phyloP scores from a whole-genome alignment of 495 filamentous ascomycete genomes.

The Penicillium alfredii region DNA sequence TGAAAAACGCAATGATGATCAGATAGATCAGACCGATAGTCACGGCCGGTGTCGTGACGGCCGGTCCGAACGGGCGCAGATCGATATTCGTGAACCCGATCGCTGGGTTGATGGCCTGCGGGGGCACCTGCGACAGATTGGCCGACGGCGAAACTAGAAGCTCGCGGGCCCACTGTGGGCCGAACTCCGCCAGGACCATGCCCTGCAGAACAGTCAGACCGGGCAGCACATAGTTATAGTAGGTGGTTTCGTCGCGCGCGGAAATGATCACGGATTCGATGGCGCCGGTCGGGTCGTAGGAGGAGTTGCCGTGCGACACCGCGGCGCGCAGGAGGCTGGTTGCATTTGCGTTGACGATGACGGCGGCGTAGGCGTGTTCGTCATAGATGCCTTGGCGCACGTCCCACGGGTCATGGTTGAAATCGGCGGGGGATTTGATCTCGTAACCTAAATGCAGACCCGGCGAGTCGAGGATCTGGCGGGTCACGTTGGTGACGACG shows the following conservation, averaged over 20 bases:
- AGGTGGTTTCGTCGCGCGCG: conserved; percentile 53
- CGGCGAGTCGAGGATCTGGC: conserved; percentile 28
- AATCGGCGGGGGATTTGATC: conserved; percentile 45
- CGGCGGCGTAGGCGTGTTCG: conserved; percentile 55
- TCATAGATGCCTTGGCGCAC: conserved; percentile 59
- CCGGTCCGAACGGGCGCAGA: conserved; percentile 56
- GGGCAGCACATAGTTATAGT: conserved; percentile 49
- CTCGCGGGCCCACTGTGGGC: conserved; percentile 42
- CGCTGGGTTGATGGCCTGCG: conserved; percentile 58
- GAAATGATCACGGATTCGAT: conserved; percentile 55
- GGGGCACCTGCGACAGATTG: conserved; percentile 21
- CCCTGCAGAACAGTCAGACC: conserved; percentile 40
- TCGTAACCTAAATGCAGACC: conserved; percentile 43
- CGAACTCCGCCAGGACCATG: conserved; percentile 43
- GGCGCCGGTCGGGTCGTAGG: conserved; percentile 58
- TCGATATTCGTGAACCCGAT: conserved; percentile 57
- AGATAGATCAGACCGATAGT: conserved; percentile 66
- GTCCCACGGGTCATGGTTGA: conserved; percentile 50
- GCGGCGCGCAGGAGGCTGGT: conserved; percentile 55
- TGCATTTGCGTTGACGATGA: conserved; percentile 62
- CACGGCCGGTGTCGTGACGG: conserved; percentile 52
- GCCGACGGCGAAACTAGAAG: conserved; percentile 37
- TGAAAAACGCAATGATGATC: conserved; percentile 70
- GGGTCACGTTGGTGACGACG: conserved; percentile 38
- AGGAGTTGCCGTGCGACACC: conserved; percentile 49